These are phyloP conservation scores for Monilinia aucupariae DNA, from an alignment of 2,329 filamentous ascomycete species.

Conservation along the genomic window DNA sequence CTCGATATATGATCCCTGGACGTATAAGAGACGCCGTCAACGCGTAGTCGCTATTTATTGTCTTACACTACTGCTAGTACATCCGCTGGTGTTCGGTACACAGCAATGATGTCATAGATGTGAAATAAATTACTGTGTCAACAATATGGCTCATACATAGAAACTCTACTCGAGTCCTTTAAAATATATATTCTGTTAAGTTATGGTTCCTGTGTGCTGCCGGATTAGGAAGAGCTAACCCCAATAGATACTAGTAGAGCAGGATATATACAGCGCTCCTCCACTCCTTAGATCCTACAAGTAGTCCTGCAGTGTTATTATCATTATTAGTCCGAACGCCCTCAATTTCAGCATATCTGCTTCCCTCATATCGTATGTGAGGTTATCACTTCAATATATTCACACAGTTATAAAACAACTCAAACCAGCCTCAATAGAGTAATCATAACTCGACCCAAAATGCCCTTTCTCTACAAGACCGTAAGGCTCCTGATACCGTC, in stretches of 20 bases:
- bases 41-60: neutral
- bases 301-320: no score
- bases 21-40: neutral
- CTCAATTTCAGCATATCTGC: no score
- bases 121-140: neutral
- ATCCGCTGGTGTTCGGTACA: no score
- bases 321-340: no score
- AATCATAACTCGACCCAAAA: neutral
- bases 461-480: slow-evolving; percentile 1
- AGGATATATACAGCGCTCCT: no score
- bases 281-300: no score
- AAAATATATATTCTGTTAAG: no score
- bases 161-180: neutral
- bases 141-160: neutral
- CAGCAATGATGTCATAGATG: neutral
- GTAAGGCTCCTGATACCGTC: neutral
- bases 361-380: no score
- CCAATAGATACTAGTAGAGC: no score
- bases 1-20: neutral
- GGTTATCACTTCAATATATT: no score
- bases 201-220: no score
- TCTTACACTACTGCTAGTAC: neutral
- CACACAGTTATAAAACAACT: neutral
- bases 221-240: no score
- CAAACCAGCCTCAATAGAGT: neutral